Evolutionary conservation across 2,329 filamentous ascomycete species (phyloP), one percentile per base, ranked within the genome.

Genomic region (Venturia carpophila): DNA sequence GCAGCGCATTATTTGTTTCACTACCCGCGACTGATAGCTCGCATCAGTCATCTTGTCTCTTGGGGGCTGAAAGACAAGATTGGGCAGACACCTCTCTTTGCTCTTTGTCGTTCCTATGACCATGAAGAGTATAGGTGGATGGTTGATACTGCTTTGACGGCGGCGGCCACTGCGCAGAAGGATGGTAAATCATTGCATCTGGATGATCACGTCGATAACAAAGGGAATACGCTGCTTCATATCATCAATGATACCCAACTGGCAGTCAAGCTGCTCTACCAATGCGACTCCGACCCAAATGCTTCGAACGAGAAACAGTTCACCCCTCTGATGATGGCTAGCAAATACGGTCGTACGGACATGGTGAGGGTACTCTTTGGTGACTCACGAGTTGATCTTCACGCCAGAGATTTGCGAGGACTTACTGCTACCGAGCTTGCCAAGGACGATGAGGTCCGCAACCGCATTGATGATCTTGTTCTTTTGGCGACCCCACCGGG

Each of bases 1-100:
- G 84, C 91, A 63, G 94, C 89, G n/a, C 94, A 99, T 75, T 99
- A 99, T 74, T 82, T 99, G 19, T 99, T 99, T 78, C 90, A 96
- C 72, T 88, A 91, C 10, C 94, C 94, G 1, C 82, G 84, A 64
- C 80, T 99, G 24, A 94, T 99, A 69, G 79, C 81, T 56, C 83
- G 84, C 64, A 87, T 97, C 67, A 92, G 92, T 1, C 82, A 83
- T 67, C 77, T 93, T 69, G 80, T 99, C 64, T 90, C 91, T 10
- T 99, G 94, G 94, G 84, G 86, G 66, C 86, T 95, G 75, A 91
- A 88, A 69, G 94, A 99, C 75, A 95, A 92, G 74, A 97, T 97
- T 72, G 94, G 94, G 0, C 94, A 97, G 76, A 99, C 95, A n/a
- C 95, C 94, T 1, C 79, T 99, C 10, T 97, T 99, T 74, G 94